Evolutionary conservation across 306 rosid genomes (phyloP), one percentile per base, ranked within the genome.

Genomic region (Cicer arietinum): DNA sequence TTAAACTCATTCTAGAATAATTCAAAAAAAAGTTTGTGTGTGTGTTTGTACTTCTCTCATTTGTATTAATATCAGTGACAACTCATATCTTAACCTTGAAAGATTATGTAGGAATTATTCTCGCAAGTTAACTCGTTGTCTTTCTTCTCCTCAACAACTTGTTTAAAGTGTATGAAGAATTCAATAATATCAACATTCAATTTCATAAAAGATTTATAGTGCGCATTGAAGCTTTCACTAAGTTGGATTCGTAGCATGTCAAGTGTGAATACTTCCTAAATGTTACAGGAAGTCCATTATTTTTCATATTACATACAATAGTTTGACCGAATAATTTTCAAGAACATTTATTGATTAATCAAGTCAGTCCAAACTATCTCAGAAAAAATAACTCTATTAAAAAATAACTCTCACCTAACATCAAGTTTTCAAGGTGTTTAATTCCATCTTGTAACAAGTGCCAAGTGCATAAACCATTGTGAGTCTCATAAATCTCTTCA

Each of bases 181-280:
- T 62, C 6, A 8, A 40, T 7, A 12, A 62, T 62, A 13, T 62
- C 11, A 1, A 62, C 6, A 40, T 13, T 39, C 2, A 1, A 10
- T 40, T 62, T 41, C 50, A 64, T 14, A 64, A n/a, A 40, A 64
- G 13, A 40, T 64, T 64, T 41, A 6, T 16, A 64, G 45, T 64
- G 11, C n/a, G 7, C 4, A 64, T 62, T 39, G 5, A 62, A 14
- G 12, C 68, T 37, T 62, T 62, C 47, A 62, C 25, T n/a, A 5
- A 62, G 25, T 6, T 50, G 56, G 18, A 14, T 13, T 4, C 56
- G n/a, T 50, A 6, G 7, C 56, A 50, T 50, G 56, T 18, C 56
- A 50, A 50, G 20, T 50, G 56, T n/a, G 14, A 50, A 50, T 50
- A 1, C 54, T 50, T 50, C 54, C 17, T 50, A 13, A 2, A n/a